Evolutionary conservation across 2,329 filamentous ascomycete genomes (phyloP).

Genomic region (Ambrosiella xylebori): DNA sequence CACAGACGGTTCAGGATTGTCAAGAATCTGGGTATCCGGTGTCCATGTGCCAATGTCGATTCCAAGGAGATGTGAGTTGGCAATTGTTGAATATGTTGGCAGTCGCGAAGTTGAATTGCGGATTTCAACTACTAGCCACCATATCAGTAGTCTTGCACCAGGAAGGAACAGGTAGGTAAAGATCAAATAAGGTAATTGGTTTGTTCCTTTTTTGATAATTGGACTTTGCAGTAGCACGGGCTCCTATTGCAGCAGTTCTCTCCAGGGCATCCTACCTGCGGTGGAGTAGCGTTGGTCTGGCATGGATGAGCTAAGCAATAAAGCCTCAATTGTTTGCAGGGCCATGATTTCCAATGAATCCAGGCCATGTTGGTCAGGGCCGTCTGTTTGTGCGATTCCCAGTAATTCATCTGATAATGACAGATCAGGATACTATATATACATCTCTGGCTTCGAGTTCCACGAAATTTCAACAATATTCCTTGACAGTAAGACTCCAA

Average conservation of each 20-base stretch:
- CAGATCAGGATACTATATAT: not conserved
- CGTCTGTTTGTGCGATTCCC: not conserved
- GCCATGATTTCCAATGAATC: no score
- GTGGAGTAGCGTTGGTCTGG: not conserved
- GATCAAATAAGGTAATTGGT: not conserved
- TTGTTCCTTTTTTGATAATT: not conserved
- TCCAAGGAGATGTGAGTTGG: not conserved
- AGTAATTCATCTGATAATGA: no score
- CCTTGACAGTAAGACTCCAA: no score
- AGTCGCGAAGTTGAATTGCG: not conserved
- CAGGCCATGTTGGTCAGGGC: no score
- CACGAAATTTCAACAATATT: no score
- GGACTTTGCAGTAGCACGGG: not conserved
- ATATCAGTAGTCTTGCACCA: not conserved
- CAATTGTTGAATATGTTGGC: not conserved
- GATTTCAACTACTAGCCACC: not conserved
- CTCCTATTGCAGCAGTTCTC: not conserved
- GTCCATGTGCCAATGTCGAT: no score
- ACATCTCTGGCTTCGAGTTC: not conserved
- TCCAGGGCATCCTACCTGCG: not conserved
- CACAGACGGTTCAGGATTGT: no score
- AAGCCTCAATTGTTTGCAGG: not conserved
- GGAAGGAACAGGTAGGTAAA: not conserved
- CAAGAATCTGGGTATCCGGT: no score
- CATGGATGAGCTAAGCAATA: not conserved